Base-by-base conservation (phyloP, 2,329 filamentous ascomycete species). In the Apiospora saccharicola region DNA sequence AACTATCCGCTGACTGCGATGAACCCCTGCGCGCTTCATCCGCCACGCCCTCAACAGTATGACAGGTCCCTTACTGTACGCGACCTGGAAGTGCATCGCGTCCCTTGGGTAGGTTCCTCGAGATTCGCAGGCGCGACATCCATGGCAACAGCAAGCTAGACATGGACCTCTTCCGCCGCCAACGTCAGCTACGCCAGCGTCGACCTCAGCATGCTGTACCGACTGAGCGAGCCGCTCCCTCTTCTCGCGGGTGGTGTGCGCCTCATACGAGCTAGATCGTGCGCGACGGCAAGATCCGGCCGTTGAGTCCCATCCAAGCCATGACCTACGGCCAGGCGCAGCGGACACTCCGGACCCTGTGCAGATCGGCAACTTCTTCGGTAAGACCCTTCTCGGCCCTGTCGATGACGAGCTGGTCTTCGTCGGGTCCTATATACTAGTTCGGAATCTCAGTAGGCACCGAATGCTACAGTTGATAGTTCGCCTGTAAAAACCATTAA, bases 31-130 rank as follows among this genome's bases (percentile, higher is more conserved):
- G n/a, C n/a, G n/a, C n/a, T n/a, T n/a, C n/a, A n/a, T n/a, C n/a
- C n/a, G n/a, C 57, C 73, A 86, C 12, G 79, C 86, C 1, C 85
- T 86, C 71, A 86, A 86, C 74, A 81, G 86, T 0, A 41, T 75
- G 34, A 84, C 86, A 26, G 51, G 72, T 14, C 71, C 73, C 61
- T 47, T 71, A 6, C 72, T 75, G 1, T 61, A 57, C 8, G 71
- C 64, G 30, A 72, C 73, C 12, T 75, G 73, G 73, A 68, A 69
- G 57, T 51, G 70, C 71, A 72, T 75, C 43, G 73, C 71, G n/a
- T 1, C 26, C 24, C 47, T 10, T 34, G 30, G 71, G 71, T 14
- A 53, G 70, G 7, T 70, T 70, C 41, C 69, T 74, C 64, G 73
- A 74, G 64, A 74, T 74, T 41, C 70, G 73, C 37, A 68, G 61